These are phyloP conservation scores for Rugonectria rugulosa DNA, from an alignment of 2,329 filamentous ascomycete genomes.

Conservation along the genomic window DNA sequence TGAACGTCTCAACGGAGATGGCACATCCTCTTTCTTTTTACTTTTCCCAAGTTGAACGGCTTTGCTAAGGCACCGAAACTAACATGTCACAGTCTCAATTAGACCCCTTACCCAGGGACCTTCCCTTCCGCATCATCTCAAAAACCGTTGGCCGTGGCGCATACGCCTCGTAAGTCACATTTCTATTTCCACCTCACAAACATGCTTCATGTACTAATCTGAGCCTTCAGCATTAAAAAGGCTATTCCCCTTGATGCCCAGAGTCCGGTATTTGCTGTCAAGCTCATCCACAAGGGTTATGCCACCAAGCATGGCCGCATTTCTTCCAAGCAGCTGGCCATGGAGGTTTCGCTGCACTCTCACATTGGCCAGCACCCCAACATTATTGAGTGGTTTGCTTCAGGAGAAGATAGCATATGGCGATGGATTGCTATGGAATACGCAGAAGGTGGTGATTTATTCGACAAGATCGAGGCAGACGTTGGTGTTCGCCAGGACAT, in stretches of 20 bases:
- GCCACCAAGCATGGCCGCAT: constrained; percentile 89
- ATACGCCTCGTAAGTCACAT: constrained; percentile 82
- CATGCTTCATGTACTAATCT: background rate
- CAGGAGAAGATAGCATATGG: constrained; percentile 86
- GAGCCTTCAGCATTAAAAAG: constrained; percentile 80
- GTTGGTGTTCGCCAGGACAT: constrained; percentile 94
- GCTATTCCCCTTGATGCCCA: constrained; percentile 76
- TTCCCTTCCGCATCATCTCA: constrained; percentile 94
- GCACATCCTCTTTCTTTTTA: constrained; percentile 4
- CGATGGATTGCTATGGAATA: constrained; percentile 99
- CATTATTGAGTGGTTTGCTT: constrained; percentile 91
- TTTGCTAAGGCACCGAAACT: background rate
- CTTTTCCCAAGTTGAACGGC: background rate
- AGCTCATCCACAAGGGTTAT: constrained; percentile 98
- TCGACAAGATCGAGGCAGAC: constrained; percentile 99
- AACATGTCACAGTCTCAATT: constrained; percentile 80
- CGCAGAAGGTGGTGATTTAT: constrained; percentile 93
- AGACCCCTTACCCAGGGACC: constrained; percentile 81
- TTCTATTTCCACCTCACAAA: constrained; percentile 12
- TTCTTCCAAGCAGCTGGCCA: constrained; percentile 85
- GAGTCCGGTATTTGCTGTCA: constrained; percentile 90
- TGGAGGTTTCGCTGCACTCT: constrained; percentile 90
- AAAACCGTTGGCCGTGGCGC: constrained; percentile 96
- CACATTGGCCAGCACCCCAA: constrained; percentile 90
- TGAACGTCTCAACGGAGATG: background rate